Conservation (phyloP, 2,329 filamentous ascomycete species). For the Aspergillus piperis region DNA sequence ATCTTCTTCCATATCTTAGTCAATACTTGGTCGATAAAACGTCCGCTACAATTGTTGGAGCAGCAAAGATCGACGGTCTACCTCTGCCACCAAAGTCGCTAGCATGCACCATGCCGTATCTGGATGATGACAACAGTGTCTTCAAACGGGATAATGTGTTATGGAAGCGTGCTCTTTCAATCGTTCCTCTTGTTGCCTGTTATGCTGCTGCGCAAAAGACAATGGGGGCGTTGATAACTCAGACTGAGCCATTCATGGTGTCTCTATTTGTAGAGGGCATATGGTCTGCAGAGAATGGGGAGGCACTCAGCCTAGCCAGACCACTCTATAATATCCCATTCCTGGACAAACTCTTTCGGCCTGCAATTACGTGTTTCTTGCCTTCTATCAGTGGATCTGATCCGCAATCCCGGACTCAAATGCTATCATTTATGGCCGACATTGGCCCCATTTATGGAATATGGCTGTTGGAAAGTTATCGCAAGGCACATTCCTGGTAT, state of each 20-base stretch:
- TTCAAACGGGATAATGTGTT: not conserved
- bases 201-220: not conserved
- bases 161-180: not conserved
- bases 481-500: too few species aligned
- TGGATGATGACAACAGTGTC: not conserved
- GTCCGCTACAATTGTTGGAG: not conserved
- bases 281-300: slow-evolving; percentile 7
- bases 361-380: slow-evolving; percentile 8
- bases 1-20: not conserved
- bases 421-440: too few species aligned
- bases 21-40: not conserved
- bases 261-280: not conserved
- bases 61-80: not conserved
- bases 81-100: not conserved
- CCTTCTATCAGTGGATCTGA: not conserved
- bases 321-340: slow-evolving; percentile 5
- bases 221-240: not conserved
- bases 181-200: not conserved
- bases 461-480: too few species aligned
- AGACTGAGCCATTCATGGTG: not conserved
- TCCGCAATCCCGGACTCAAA: too few species aligned
- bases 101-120: not conserved
- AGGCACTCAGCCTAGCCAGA: not conserved
- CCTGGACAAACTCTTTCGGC: slow-evolving; percentile 3
- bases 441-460: too few species aligned